These are phyloP conservation scores for Cymbopogon flexuosus DNA, from an alignment of 202 grass and related monocot species.

Conservation along the genomic window DNA sequence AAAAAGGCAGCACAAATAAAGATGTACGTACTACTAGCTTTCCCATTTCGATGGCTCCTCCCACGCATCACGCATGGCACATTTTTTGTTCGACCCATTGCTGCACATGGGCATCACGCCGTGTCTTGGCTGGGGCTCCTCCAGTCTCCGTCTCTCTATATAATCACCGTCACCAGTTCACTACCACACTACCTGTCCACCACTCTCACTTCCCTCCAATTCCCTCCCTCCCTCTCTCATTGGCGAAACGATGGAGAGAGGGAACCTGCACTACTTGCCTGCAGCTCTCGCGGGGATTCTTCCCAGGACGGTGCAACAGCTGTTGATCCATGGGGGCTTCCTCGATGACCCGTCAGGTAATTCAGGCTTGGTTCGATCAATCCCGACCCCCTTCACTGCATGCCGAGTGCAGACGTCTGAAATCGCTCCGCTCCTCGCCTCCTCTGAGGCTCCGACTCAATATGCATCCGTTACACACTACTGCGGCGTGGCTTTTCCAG, in stretches of 20 bases:
- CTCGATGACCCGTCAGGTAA: conserved; percentile 26
- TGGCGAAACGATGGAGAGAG: conserved; percentile 23
- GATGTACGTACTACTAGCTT: neutral
- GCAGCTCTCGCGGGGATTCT: neutral
- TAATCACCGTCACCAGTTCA: conserved; percentile 22
- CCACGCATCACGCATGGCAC: neutral
- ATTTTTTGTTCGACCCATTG: neutral
- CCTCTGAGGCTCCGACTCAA: neutral
- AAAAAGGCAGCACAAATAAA: neutral
- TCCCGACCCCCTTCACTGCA: neutral
- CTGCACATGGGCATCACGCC: neutral
- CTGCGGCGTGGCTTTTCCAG: neutral
- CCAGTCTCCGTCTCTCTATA: conserved; percentile 21
- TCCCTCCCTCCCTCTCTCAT: neutral
- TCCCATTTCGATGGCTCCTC: neutral
- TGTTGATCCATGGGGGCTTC: conserved; percentile 12
- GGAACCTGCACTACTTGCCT: neutral
- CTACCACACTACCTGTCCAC: neutral
- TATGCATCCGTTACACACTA: neutral
- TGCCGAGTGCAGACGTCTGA: neutral
- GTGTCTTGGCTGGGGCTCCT: neutral
- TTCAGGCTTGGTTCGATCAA: neutral
- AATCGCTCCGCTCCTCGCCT: neutral
- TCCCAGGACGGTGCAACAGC: neutral
- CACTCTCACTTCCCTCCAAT: neutral